These are phyloP conservation scores for Aspergillus haitiensis DNA, from an alignment of 495 filamentous ascomycete genomes.

Conservation along the genomic window DNA sequence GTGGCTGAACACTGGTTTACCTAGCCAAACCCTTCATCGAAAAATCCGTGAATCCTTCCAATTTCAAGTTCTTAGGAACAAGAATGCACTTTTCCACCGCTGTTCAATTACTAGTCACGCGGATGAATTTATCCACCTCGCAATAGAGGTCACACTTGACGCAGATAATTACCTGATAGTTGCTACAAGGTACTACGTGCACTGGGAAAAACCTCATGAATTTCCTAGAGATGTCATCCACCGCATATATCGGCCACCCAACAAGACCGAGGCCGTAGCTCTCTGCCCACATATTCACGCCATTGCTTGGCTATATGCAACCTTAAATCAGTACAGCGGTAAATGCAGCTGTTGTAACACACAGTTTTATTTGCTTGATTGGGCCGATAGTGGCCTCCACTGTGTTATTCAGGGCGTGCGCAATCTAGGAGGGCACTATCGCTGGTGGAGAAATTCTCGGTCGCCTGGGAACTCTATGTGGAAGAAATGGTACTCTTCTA, in stretches of 20 bases:
- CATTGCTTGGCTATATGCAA: constrained; percentile 3
- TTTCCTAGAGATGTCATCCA: neutral
- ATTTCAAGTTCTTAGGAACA: neutral
- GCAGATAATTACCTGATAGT: neutral
- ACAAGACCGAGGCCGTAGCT: constrained; percentile 1
- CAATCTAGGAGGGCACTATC: neutral
- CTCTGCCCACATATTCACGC: constrained; percentile 12
- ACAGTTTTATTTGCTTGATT: neutral
- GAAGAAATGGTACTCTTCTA: too few relatives aligned
- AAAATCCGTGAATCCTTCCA: neutral
- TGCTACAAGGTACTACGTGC: neutral
- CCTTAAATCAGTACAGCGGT: neutral
- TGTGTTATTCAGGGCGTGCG: constrained; percentile 6
- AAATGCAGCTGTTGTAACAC: neutral
- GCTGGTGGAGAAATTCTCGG: constrained; percentile 1
- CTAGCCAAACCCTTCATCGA: neutral
- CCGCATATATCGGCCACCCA: constrained; percentile 1
- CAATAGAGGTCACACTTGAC: neutral
- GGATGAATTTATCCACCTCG: neutral
- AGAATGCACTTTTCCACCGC: neutral
- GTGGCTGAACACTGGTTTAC: constrained; percentile 3
- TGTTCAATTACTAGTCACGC: neutral
- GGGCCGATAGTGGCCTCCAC: constrained; percentile 4
- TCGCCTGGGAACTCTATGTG: neutral
- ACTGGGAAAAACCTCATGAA: neutral